phyloP scores from a whole-genome alignment of 768 basidiomycete genomes.

The Pleurotus sapidus region DNA sequence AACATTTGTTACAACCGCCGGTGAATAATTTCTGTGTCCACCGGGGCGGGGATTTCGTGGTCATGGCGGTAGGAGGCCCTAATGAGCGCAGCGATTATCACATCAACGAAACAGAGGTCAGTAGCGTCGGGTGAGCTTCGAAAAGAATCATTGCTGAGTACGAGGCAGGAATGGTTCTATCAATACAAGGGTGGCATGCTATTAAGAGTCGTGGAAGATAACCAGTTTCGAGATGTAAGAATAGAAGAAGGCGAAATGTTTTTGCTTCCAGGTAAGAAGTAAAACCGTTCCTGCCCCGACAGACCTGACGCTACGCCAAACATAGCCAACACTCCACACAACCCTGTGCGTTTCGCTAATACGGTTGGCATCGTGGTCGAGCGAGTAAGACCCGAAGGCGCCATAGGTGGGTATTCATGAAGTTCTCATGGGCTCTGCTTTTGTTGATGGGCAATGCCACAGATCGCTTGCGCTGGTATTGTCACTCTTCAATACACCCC shows the following conservation, averaged over 20 bases:
- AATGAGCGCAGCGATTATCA: conserved; percentile 95
- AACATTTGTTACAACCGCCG: conserved; percentile 79
- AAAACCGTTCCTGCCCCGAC: neutral
- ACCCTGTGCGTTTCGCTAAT: conserved; percentile 89
- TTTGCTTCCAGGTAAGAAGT: conserved; percentile 73
- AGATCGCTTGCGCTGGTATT: conserved; percentile 96
- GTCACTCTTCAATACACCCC: conserved; percentile 54
- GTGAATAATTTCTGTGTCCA: conserved; percentile 91
- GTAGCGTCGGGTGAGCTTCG: conserved; percentile 8
- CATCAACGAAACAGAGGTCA: conserved; percentile 89
- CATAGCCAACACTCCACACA: conserved; percentile 92
- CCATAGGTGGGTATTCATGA: conserved; percentile 55
- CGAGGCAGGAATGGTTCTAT: conserved; percentile 92
- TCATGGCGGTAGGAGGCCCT: conserved; percentile 97
- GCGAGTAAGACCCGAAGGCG: conserved; percentile 68
- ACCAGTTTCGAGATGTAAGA: conserved; percentile 75
- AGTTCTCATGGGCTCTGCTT: neutral
- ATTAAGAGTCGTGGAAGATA: conserved; percentile 80
- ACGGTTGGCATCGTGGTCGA: conserved; percentile 94
- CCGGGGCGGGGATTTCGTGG: conserved; percentile 79
- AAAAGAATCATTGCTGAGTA: neutral
- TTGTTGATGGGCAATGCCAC: neutral
- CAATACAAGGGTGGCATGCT: conserved; percentile 95
- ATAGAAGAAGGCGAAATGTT: conserved; percentile 99
- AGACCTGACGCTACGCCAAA: neutral